These are phyloP conservation scores for Tetrahymena borealis DNA, from an alignment of 73 alveolate genomes.

Conservation along the genomic window DNA sequence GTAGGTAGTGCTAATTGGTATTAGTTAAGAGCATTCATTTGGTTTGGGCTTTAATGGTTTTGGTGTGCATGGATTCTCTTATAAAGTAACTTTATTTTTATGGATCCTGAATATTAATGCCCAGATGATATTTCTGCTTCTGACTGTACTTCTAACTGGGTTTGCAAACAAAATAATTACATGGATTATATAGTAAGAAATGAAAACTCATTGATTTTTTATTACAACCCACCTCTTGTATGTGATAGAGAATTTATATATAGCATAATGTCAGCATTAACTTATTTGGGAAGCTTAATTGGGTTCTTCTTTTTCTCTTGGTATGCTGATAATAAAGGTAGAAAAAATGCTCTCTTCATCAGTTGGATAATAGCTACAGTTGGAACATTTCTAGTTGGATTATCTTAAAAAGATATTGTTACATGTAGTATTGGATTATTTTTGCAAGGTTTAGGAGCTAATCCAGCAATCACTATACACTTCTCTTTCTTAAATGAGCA, in stretches of 20 bases:
- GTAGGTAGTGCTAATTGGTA: conserved; percentile 29
- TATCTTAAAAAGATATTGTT: neutral
- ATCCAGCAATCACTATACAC: conserved; percentile 37
- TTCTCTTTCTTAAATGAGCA: conserved; percentile 40
- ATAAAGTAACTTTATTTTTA: conserved; percentile 11
- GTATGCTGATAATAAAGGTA: conserved; percentile 37
- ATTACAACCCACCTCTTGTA: neutral
- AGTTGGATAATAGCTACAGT: conserved; percentile 20
- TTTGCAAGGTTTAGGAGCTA: conserved; percentile 33
- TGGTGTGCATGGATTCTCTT: conserved; percentile 26
- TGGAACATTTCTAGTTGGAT: conserved; percentile 7
- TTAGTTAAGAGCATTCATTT: conserved; percentile 16
- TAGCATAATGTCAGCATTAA: neutral
- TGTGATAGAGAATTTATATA: conserved; percentile 4
- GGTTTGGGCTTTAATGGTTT: conserved; percentile 37
- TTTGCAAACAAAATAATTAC: neutral
- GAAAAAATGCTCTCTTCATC: conserved; percentile 4
- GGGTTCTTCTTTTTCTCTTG: conserved; percentile 35
- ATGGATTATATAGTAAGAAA: neutral
- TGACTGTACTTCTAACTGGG: neutral
- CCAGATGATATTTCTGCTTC: neutral
- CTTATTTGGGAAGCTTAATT: conserved; percentile 20
- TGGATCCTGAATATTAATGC: neutral
- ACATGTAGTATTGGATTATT: conserved; percentile 23
- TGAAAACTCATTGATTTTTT: conserved; percentile 11